A percentile compares a stretch with the other conserved stretches of the same genome.
Evolutionary conservation across 208 protist genomes (phyloP).

Genomic region (Trypanosoma lewisi): DNA sequence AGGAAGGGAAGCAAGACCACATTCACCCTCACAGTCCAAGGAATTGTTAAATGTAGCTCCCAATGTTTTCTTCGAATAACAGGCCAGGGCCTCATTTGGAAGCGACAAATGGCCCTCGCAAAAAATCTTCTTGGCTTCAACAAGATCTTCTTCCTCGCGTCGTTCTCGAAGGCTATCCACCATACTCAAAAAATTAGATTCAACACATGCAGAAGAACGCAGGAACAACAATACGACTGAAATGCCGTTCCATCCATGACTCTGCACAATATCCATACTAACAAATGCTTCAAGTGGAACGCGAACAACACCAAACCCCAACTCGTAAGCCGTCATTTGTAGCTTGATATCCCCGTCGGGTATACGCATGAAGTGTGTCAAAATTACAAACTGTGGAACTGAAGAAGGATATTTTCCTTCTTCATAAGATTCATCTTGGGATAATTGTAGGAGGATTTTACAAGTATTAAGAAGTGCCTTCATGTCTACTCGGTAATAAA

Average conservation of each 20-base stretch:
- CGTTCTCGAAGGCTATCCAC: background rate
- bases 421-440: background rate
- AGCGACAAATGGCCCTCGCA: background rate
- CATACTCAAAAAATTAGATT: background rate
- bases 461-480: constrained; percentile 39
- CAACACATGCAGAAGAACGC: background rate
- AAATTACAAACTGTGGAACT: constrained; percentile 22
- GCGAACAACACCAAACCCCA: constrained; percentile 36
- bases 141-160: constrained; percentile 16
- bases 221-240: constrained; percentile 46
- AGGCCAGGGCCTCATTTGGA: constrained; percentile 3
- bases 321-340: constrained; percentile 23
- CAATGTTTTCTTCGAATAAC: constrained; percentile 10
- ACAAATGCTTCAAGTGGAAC: constrained; percentile 42
- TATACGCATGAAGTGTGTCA: constrained; percentile 67
- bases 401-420: background rate
- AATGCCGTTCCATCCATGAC: constrained; percentile 38
- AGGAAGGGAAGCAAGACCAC: constrained; percentile 10
- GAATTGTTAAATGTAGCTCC: background rate
- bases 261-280: constrained; percentile 10
- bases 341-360: constrained; percentile 40
- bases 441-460: constrained; percentile 22
- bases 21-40: background rate
- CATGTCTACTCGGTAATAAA: constrained; percentile 74
- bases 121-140: constrained; percentile 5